Percentiles rank a stretch among this genome's conserved stretches.
phyloP scores from a whole-genome alignment of 148 eudicot species.

The Gaultheria prostrata region DNA sequence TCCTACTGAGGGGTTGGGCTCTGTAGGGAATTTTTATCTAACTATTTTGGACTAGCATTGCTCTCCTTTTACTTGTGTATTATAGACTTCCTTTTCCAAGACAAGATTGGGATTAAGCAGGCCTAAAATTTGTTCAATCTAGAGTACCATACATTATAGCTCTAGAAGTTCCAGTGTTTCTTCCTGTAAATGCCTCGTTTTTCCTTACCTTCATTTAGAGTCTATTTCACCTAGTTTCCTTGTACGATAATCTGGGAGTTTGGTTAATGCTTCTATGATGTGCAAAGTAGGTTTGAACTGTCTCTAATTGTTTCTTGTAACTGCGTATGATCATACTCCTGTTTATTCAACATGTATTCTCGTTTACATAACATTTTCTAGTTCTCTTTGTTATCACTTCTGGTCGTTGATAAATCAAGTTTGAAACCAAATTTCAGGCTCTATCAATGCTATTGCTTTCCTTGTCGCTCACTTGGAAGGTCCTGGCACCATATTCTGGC shows the following conservation, averaged over 20 bases:
- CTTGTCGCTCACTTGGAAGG: conserved; percentile 73
- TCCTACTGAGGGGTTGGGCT: background rate
- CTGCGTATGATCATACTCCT: background rate
- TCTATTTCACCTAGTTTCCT: background rate
- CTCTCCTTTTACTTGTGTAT: background rate
- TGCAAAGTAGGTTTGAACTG: background rate
- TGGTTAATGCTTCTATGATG: background rate
- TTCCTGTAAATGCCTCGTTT: background rate
- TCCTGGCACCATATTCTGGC: conserved; percentile 87
- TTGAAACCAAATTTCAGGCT: conserved; percentile 47
- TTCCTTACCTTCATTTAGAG: background rate
- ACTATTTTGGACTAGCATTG: background rate
- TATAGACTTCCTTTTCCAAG: background rate
- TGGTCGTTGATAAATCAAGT: background rate
- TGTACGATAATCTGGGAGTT: background rate
- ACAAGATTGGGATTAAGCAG: background rate
- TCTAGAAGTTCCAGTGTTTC: background rate
- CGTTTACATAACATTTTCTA: background rate
- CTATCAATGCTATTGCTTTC: conserved; percentile 93
- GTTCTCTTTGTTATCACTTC: background rate
- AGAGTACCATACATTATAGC: background rate
- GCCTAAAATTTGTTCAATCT: background rate
- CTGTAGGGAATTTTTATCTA: background rate
- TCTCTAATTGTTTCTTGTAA: background rate
- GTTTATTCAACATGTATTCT: background rate